Base-by-base conservation (phyloP, 2,329 filamentous ascomycete genomes). In the Pseudocercospora fijiensis region DNA sequence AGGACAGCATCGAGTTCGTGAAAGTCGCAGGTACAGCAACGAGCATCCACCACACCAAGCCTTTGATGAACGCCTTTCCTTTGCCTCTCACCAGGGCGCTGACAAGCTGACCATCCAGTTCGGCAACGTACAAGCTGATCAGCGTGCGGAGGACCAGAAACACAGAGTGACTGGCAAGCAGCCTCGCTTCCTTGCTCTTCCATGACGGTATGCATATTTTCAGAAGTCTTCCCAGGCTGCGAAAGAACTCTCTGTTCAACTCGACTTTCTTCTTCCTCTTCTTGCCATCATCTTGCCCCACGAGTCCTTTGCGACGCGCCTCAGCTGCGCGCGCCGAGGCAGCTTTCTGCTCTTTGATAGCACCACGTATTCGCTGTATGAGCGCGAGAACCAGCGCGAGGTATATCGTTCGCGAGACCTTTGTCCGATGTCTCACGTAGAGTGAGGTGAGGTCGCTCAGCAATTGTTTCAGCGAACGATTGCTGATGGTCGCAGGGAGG, bases 1-100 rank as follows among this genome's bases (percentile, higher is more conserved):
- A 98, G 26, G 93, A 96, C 49, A 98, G 84, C 95, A 99, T 99
- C 0, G 93, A 97, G 76, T 99, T 99, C 45, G 95, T 99, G 76
- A 98, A 78, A 5, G 95, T 98, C 1, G 95, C 95, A 9, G 95
- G 95, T 16, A 99, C 85, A 26, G 95, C 94, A 69, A 99, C 95
- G 61, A 94, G 77, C 95, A 99, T 99, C 95, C 95, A 99, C 92
- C 94, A 97, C 5, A 96, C 86, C 71, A 99, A 88, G 0, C 92
- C 88, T 70, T 88, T 88, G 71, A 98, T 75, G 70, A 99, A 99
- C 69, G 96, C 92, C 77, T 87, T 91, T 16, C 94, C 95, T 70
- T 89, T 95, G 1, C 95, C 95, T 77, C 92, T 89, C 52, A 99
- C 93, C 61, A 99, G 81, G 68, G 88, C 93, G 79, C 95, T 96